Base-by-base conservation (phyloP, 768 basidiomycete species). In the Lactarius pseudohatsudake region DNA sequence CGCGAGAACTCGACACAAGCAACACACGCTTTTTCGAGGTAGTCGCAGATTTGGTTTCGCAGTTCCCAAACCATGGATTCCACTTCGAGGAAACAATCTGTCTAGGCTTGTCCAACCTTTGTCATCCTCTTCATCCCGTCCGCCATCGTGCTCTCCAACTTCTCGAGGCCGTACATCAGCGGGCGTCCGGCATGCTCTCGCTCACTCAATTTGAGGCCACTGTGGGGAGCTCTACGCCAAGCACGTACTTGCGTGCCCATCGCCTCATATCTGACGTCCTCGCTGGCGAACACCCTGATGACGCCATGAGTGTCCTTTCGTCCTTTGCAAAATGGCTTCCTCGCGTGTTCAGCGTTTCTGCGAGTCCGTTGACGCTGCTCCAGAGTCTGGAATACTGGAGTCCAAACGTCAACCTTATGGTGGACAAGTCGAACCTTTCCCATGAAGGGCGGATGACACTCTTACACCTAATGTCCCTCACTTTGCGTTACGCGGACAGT, bases 321-420 rank as follows among this genome's bases (percentile, higher is more conserved):
- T 88, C 94, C 71, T 82, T 93, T 58, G 84, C 89, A 0, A 79
- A 82, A 22, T 87, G 93, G 77, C 81, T 96, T n/a, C 84, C 87
- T 40, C 85, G 85, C 62, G 76, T 92, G 28, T 81, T 80, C 66
- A 79, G 80, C 56, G 73, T 76, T n/a, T 82, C 85, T 9, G 81
- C 69, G 73, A 83, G 71, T 77, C 81, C 80, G 11, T 76, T 90
- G 55, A 78, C 91, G 11, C 80, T 94, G 50, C 79, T 98, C 3
- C 88, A 91, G 74, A 86, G 89, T 72, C 75, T 97, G 64, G 91
- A 93, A 73, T 85, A 86, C 68, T 98, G 96, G 95, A 82, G 93
- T 41, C 81, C 86, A 11, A 86, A 86, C 72, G 84, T 96, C 74
- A 84, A 88, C 64, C 81, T 94, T 26, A 83, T 88, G 76, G 85